These are phyloP conservation scores for Fusarium liriodendri DNA, from an alignment of 2,329 filamentous ascomycete genomes.

Conservation along the genomic window DNA sequence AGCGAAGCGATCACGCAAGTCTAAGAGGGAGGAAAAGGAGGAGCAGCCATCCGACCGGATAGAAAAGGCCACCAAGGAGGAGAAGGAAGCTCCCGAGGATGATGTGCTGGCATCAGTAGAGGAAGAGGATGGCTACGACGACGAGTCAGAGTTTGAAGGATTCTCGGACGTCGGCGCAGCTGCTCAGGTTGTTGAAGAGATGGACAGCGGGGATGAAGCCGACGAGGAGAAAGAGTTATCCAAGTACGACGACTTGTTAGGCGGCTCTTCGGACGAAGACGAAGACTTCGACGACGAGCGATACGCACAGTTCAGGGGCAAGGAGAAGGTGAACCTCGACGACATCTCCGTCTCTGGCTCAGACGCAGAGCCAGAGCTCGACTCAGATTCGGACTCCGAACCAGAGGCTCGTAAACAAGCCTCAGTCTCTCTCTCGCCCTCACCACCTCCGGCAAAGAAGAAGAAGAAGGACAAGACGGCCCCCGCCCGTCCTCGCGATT, in stretches of 20 bases:
- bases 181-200: conserved; percentile 24
- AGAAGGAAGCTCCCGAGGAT: conserved; percentile 30
- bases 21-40: conserved; percentile 47
- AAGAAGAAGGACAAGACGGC: conserved; percentile 47
- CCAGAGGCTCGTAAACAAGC: conserved; percentile 22
- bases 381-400: conserved; percentile 40
- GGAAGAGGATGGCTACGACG: conserved; percentile 40
- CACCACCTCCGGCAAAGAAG: conserved; percentile 48
- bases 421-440: conserved; percentile 48
- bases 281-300: conserved; percentile 52
- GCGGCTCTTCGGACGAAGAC: conserved; percentile 54
- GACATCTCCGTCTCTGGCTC: conserved; percentile 54
- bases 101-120: conserved; percentile 35
- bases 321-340: conserved; percentile 52
- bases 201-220: conserved; percentile 41
- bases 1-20: conserved; percentile 46
- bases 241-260: conserved; percentile 60
- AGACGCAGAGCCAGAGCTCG: conserved; percentile 46
- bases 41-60: conserved; percentile 44
- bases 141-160: conserved; percentile 52
- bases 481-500: conserved; percentile 46
- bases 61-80: conserved; percentile 22
- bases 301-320: conserved; percentile 47
- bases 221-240: conserved; percentile 50
- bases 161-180: conserved; percentile 45